Evolutionary conservation across 306 rosid species (phyloP), one percentile per base, ranked within the genome.

Genomic region (Trifolium fragiferum): DNA sequence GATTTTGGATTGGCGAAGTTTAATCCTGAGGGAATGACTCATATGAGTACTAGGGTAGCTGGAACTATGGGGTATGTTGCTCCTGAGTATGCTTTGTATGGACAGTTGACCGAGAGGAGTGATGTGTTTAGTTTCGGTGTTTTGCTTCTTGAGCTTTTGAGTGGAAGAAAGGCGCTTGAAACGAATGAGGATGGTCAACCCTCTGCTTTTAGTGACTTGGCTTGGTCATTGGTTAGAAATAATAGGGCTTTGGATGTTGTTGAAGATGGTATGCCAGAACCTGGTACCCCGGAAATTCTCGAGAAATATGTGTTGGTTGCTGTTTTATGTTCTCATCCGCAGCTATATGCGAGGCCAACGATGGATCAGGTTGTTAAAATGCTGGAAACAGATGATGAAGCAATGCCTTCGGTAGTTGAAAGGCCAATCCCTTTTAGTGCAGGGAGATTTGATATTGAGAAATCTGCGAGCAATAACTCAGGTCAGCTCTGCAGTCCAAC

Each of bases 11-110:
- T 94, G 4, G 99, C 99, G 0, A 91, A 82, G 90, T 94, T 94
- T 68, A 90, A 90, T 8, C 96, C 95, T 0, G 97, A 94, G 78
- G 97, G 97, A 18, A 84, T 88, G 93, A 92, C 99, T 0, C 99
- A 94, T 62, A 60, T 94, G 93, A 94, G 99, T 79, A 94, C 99
- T 0, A 85, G 99, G 69, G 99, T 94, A 0, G 99, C 99, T 4
- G 99, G 99, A 23, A 94, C 99, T 0, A 83, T 94, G 97, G 97
- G 99, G 7, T 94, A 92, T 89, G 92, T 94, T 41, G 97, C 99
- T 33, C 99, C 99, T 0, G 99, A 94, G 84, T 94, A 94, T 64
- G 99, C 97, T 0, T 79, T 94, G 78, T 94, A 94, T 43, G 99
- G 99, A 3, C 99, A 94, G 27, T 84, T 94, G 86, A 88, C 99